A percentile compares a stretch with the other conserved stretches of the same genome.
Conservation (phyloP, 352 stramenopile species). For the Phytophthora meadii region DNA sequence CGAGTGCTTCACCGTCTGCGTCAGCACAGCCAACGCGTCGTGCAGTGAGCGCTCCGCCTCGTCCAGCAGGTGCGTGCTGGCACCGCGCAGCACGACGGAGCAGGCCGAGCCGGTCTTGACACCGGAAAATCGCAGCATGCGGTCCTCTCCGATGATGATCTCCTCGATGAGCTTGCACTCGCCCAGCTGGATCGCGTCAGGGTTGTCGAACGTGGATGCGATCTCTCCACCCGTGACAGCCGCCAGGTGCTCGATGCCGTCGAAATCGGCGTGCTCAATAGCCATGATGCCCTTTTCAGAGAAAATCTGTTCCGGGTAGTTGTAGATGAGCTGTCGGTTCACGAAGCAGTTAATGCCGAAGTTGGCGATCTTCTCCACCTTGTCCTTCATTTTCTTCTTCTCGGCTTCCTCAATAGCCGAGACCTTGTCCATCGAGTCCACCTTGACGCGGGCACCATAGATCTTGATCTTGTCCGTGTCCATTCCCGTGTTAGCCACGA, state of each 20-base stretch:
- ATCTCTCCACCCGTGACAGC: conserved; percentile 97
- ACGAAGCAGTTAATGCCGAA: conserved; percentile 99
- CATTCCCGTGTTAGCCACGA: conserved; percentile 99
- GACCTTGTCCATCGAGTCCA: conserved; percentile 99
- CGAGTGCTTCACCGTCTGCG: conserved; percentile 97
- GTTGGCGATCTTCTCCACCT: conserved; percentile 97
- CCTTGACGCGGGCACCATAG: conserved; percentile 97
- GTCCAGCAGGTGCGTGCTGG: conserved; percentile 96
- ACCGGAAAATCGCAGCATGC: conserved; percentile 96
- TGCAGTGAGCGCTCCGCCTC: conserved; percentile 99
- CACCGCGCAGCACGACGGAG: conserved; percentile 95
- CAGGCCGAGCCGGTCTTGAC: conserved; percentile 96
- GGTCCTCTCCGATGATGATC: conserved; percentile 99
- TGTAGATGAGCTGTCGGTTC: conserved; percentile 99
- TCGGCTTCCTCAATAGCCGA: conserved; percentile 99
- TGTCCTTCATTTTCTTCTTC: conserved; percentile 98
- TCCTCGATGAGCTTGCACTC: conserved; percentile 98
- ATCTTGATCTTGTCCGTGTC: conserved; percentile 99
- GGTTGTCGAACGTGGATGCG: conserved; percentile 98
- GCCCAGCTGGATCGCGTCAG: conserved; percentile 96
- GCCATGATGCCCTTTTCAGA: conserved; percentile 98
- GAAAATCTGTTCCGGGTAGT: conserved; percentile 99
- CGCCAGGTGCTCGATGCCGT: conserved; percentile 98
- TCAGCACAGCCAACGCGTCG: conserved; percentile 98
- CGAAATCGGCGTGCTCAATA: conserved; percentile 99